Percentiles rank a stretch among this genome's conserved stretches.
Evolutionary conservation across 148 eudicot species (phyloP).

Genomic region (Silene uniflora): DNA sequence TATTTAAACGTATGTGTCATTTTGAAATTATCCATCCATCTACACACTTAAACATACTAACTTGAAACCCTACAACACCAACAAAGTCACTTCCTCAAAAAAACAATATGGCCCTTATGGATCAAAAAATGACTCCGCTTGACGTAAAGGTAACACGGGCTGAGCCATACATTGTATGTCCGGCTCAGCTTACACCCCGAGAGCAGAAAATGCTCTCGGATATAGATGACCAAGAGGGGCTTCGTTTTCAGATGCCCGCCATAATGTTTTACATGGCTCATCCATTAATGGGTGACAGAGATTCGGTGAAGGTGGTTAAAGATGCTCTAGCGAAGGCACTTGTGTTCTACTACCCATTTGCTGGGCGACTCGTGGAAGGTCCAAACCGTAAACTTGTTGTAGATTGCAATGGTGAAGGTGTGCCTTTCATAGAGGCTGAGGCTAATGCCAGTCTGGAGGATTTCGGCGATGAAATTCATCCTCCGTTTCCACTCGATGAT

Average conservation of each 20-base stretch:
- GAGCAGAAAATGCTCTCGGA: slow-evolving; percentile 25
- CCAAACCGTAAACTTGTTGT: slow-evolving; percentile 20
- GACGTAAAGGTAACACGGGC: slow-evolving; percentile 16
- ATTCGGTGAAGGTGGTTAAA: slow-evolving; percentile 26
- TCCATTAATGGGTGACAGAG: slow-evolving; percentile 12
- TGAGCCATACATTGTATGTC: slow-evolving; percentile 14
- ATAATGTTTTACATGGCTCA: slow-evolving; percentile 24
- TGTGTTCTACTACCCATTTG: slow-evolving; percentile 27
- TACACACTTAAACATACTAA: background rate
- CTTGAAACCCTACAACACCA: background rate
- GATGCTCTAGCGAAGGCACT: slow-evolving; percentile 26
- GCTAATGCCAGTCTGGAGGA: slow-evolving; percentile 24
- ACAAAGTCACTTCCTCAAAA: background rate
- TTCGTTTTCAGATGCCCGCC: slow-evolving; percentile 25
- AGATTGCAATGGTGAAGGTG: slow-evolving; percentile 22
- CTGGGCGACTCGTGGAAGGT: slow-evolving; percentile 23
- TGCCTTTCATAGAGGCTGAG: slow-evolving; percentile 23
- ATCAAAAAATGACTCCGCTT: slow-evolving; percentile 7
- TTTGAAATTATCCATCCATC: background rate
- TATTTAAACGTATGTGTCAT: background rate
- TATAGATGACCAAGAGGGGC: slow-evolving; percentile 30
- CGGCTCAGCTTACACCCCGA: slow-evolving; percentile 21
- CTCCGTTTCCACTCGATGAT: slow-evolving; percentile 27
- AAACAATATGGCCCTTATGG: slow-evolving; percentile 23
- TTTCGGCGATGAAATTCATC: slow-evolving; percentile 26